Percentiles rank a stretch among this genome's conserved stretches.
These are phyloP conservation scores for Entomortierella parvispora DNA, from an alignment of 192 early-diverging fungal genomes.

Conservation along the genomic window DNA sequence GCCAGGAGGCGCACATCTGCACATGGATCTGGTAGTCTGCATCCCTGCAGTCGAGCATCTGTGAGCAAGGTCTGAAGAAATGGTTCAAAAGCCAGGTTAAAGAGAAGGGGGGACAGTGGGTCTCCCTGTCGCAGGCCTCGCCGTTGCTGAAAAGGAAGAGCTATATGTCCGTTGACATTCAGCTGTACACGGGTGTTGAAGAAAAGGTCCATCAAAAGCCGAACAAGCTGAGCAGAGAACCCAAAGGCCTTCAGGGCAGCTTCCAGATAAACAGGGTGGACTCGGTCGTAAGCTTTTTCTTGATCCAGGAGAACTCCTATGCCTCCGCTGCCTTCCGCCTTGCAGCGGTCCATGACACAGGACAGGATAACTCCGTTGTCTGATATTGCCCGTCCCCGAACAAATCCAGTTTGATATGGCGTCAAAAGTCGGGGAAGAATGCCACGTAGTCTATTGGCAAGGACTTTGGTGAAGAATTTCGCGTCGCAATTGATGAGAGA, in stretches of 20 bases:
- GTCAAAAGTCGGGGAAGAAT: conserved; percentile 4
- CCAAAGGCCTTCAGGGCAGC: neutral
- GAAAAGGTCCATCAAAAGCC: conserved; percentile 6
- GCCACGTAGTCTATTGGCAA: conserved; percentile 1
- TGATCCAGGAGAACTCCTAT: conserved; percentile 31
- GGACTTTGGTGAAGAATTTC: conserved; percentile 26
- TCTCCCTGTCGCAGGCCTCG: conserved; percentile 49
- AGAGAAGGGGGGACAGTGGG: conserved; percentile 35
- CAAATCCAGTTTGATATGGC: conserved; percentile 22
- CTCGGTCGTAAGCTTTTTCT: conserved; percentile 47
- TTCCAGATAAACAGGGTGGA: conserved; percentile 23
- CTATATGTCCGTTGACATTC: conserved; percentile 26
- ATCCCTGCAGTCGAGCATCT: neutral
- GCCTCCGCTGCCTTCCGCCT: neutral
- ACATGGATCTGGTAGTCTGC: neutral
- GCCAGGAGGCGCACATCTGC: conserved; percentile 9
- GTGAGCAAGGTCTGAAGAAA: conserved; percentile 6
- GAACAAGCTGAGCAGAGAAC: neutral
- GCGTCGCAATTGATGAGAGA: conserved; percentile 29
- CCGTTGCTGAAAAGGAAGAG: conserved; percentile 9
- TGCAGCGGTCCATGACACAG: conserved; percentile 4
- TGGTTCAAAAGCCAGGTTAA: conserved; percentile 45
- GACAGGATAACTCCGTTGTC: conserved; percentile 15
- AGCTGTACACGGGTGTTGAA: conserved; percentile 20
- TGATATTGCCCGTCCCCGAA: conserved; percentile 6